These are phyloP conservation scores for Gynandropsis gynandra DNA, from an alignment of 345 rosid species.

Conservation along the genomic window DNA sequence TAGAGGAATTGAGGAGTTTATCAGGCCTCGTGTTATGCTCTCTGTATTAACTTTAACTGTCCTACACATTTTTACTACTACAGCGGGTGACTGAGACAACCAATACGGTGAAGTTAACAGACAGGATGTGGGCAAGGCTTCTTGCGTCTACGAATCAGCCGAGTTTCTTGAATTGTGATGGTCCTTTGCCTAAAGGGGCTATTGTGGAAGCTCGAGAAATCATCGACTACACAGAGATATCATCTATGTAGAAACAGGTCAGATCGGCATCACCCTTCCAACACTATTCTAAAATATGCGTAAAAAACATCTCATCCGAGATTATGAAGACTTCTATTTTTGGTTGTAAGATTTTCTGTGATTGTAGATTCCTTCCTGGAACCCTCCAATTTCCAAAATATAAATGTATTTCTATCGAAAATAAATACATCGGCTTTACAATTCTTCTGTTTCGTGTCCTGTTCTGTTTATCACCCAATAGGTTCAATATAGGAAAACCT, in stretches of 20 bases:
- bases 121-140: slow-evolving; percentile 97
- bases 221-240: slow-evolving; percentile 36
- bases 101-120: slow-evolving; percentile 75
- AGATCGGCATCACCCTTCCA: slow-evolving; percentile 5
- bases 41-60: slow-evolving; percentile 7
- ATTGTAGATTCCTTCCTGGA: slow-evolving; percentile 59
- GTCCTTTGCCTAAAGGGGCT: slow-evolving; percentile 26
- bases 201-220: slow-evolving; percentile 29
- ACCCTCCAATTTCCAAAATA: slow-evolving; percentile 61
- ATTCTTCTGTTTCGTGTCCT: not conserved
- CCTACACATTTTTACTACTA: slow-evolving; percentile 27
- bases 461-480: no score
- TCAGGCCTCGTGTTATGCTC: no score
- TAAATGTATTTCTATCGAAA: slow-evolving; percentile 1
- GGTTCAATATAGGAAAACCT: no score
- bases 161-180: slow-evolving; percentile 52
- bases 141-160: slow-evolving; percentile 95
- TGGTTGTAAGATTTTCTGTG: not conserved
- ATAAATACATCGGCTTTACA: slow-evolving; percentile 1
- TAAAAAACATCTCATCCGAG: slow-evolving; percentile 2
- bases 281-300: slow-evolving; percentile 6
- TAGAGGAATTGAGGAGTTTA: no score
- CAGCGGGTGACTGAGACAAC: slow-evolving; percentile 74
- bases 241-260: slow-evolving; percentile 31
- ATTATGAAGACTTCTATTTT: not conserved